A percentile compares a stretch with the other conserved stretches of the same genome.
Evolutionary conservation across 2,329 filamentous ascomycete genomes (phyloP).

Genomic region (Incumbomyces lentus): DNA sequence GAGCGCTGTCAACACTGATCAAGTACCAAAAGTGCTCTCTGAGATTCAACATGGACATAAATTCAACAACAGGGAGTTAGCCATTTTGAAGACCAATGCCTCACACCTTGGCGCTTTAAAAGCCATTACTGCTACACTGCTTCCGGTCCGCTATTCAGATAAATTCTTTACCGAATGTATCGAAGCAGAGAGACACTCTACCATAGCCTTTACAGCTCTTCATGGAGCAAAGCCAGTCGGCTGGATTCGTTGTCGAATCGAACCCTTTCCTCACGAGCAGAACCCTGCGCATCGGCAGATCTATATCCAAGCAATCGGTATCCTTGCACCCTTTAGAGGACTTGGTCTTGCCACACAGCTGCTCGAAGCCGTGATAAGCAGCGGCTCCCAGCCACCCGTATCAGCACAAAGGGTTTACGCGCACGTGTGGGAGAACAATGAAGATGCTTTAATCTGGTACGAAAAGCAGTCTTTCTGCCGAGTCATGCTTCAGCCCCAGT

Average conservation of each 20-base stretch:
- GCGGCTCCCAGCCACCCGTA: constrained; percentile 35
- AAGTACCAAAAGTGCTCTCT: not conserved
- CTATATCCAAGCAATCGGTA: constrained; percentile 52
- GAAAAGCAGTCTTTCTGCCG: constrained; percentile 46
- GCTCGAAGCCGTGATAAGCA: constrained; percentile 34
- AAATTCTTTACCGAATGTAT: constrained; percentile 52
- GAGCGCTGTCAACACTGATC: not conserved
- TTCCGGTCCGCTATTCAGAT: constrained; percentile 52
- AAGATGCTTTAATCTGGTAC: constrained; percentile 53
- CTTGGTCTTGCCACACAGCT: constrained; percentile 48
- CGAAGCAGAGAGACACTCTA: constrained; percentile 41
- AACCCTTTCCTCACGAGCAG: constrained; percentile 22
- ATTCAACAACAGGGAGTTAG: constrained; percentile 9
- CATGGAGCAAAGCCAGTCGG: constrained; percentile 41
- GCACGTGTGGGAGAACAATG: constrained; percentile 55
- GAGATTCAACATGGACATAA: not conserved
- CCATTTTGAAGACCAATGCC: constrained; percentile 42
- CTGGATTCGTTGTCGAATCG: constrained; percentile 39
- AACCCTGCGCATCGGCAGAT: constrained; percentile 30
- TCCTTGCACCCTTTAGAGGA: constrained; percentile 50
- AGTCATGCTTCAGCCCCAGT: constrained; percentile 42
- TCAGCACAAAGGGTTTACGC: constrained; percentile 45
- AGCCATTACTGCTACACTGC: constrained; percentile 46
- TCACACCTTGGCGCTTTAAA: constrained; percentile 46
- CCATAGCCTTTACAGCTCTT: constrained; percentile 49